A percentile compares a stretch with the other conserved stretches of the same genome.
Conservation (phyloP, 345 rosid genomes). For the Sonneratia caseolaris region DNA sequence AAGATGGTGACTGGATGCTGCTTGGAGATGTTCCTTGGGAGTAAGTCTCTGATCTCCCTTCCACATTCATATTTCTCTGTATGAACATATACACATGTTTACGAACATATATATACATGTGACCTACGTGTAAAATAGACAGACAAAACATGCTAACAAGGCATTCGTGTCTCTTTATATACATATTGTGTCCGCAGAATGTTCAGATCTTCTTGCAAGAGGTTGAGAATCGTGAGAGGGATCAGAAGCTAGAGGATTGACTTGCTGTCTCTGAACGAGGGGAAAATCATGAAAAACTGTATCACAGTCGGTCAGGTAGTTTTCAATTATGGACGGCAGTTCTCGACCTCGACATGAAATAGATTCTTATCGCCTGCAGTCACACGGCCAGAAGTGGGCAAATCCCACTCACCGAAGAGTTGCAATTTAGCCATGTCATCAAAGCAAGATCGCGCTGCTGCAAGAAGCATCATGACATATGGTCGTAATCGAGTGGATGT, state of each 20-base stretch:
- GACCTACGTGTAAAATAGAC: no score
- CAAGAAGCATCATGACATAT: no score
- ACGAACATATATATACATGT: background rate
- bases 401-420: background rate
- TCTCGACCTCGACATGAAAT: background rate
- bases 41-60: slow-evolving; percentile 19
- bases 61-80: background rate
- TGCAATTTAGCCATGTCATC: no score
- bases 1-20: slow-evolving; percentile 89
- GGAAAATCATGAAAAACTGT: background rate
- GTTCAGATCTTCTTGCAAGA: slow-evolving; percentile 80
- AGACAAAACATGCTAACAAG: background rate
- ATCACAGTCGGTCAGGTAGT: no score
- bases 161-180: no score
- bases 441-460: no score
- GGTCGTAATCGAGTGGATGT: background rate
- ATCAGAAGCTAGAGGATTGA: slow-evolving; percentile 71
- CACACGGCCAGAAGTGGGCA: no score
- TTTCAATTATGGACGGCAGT: no score
- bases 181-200: slow-evolving; percentile 31
- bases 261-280: slow-evolving; percentile 36
- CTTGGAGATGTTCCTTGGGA: slow-evolving; percentile 85
- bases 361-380: no score
- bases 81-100: background rate
- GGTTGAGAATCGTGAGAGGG: slow-evolving; percentile 76